phyloP scores from a whole-genome alignment of 768 basidiomycete genomes.

The Agaricus blazei region DNA sequence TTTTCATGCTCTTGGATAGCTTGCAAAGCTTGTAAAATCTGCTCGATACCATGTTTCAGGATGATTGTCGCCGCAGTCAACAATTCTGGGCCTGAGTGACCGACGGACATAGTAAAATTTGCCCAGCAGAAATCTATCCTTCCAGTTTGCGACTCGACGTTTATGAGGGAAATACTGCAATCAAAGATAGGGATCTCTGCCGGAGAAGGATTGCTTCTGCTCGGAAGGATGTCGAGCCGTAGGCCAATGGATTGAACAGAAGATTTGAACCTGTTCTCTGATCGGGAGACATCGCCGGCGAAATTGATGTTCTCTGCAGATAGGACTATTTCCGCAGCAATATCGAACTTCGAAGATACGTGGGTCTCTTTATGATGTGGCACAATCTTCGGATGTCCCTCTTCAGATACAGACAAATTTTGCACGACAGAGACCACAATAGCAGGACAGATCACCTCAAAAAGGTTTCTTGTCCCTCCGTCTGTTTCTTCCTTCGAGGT shows the following conservation, averaged over 20 bases:
- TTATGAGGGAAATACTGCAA: constrained; percentile 14
- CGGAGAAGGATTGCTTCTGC: constrained; percentile 24
- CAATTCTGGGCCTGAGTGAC: constrained; percentile 40
- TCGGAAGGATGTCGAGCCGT: constrained; percentile 24
- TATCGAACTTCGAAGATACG: constrained; percentile 25
- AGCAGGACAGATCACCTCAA: constrained; percentile 1
- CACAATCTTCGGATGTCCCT: constrained; percentile 22
- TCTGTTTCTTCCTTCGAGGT: neutral
- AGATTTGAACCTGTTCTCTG: constrained; percentile 14
- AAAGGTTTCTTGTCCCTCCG: neutral
- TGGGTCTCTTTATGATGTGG: constrained; percentile 16
- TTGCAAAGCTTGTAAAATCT: constrained; percentile 19
- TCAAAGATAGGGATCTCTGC: constrained; percentile 23
- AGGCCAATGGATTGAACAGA: constrained; percentile 18
- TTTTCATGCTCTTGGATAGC: constrained; percentile 25
- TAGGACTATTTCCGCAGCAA: constrained; percentile 5
- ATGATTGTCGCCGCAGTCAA: constrained; percentile 28
- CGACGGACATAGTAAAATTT: constrained; percentile 22
- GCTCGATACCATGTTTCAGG: constrained; percentile 19
- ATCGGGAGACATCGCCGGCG: neutral
- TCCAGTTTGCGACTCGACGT: constrained; percentile 10
- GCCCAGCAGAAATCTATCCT: constrained; percentile 12
- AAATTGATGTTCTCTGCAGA: neutral
- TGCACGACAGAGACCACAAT: constrained; percentile 41
- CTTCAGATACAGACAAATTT: constrained; percentile 34